Percentiles rank a stretch among this genome's conserved stretches.
phyloP scores from a whole-genome alignment of 495 filamentous ascomycete species.

The Cryomyces antarcticus region DNA sequence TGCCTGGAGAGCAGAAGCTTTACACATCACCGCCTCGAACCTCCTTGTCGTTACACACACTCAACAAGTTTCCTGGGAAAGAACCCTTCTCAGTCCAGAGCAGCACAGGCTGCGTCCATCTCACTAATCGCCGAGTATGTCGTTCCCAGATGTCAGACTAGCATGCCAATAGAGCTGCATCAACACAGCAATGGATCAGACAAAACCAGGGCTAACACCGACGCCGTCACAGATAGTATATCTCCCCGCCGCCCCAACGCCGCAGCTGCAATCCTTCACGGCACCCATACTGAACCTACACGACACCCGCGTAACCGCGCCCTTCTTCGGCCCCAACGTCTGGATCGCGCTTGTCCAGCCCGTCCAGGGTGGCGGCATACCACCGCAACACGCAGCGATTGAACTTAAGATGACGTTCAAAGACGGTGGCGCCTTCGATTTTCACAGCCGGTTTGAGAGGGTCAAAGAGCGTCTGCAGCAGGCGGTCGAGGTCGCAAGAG shows the following conservation, averaged over 20 bases:
- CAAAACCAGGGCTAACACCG: neutral
- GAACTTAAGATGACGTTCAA: constrained; percentile 76
- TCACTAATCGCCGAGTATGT: constrained; percentile 78
- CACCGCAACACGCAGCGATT: constrained; percentile 46
- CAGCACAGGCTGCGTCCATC: constrained; percentile 43
- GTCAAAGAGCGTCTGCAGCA: constrained; percentile 69
- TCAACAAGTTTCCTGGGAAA: constrained; percentile 33
- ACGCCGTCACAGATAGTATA: constrained; percentile 51
- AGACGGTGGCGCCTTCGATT: constrained; percentile 88
- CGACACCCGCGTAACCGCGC: constrained; percentile 77
- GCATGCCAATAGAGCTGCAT: constrained; percentile 1
- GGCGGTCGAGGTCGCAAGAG: constrained; percentile 47
- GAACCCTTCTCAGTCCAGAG: constrained; percentile 36
- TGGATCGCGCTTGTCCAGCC: constrained; percentile 70
- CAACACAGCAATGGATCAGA: neutral
- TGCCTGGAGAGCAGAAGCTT: constrained; percentile 47
- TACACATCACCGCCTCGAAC: constrained; percentile 57
- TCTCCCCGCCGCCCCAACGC: constrained; percentile 49
- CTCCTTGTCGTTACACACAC: constrained; percentile 38
- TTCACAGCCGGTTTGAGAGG: constrained; percentile 61
- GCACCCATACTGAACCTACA: constrained; percentile 65
- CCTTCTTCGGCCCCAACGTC: constrained; percentile 90
- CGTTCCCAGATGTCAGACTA: neutral
- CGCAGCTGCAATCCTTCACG: constrained; percentile 68
- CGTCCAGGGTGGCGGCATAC: constrained; percentile 67